Evolutionary conservation across 2,329 filamentous ascomycete species (phyloP), one percentile per base, ranked within the genome.

Genomic region (Colletotrichum neosansevieriae): DNA sequence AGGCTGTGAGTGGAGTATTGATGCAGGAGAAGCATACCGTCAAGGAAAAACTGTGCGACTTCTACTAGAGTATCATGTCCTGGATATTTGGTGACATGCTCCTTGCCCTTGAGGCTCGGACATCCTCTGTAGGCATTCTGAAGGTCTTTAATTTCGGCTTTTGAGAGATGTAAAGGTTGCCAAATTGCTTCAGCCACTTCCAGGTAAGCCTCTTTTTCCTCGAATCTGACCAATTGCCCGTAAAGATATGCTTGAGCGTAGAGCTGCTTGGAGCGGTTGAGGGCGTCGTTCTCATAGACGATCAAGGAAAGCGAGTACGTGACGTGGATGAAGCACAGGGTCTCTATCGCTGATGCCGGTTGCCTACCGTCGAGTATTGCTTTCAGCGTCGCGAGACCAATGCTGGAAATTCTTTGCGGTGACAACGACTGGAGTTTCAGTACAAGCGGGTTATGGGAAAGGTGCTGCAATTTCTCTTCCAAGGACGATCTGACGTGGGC

Each of bases 281-380:
- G 56, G 5, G 81, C 75, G 34, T 81, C 79, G 58, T 81, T 78
- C 71, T 81, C 82, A 61, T 85, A 79, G 5, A 85, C 72, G 13
- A 84, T 78, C 10, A 86, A 71, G 4, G 82, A 85, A 42, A 87
- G 79, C 12, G 84, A 82, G 70, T 86, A 87, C 24, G 84, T 77
- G 19, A 88, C 70, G 63, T 88, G 85, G 36, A 86, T 73, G 68
- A 88, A 83, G 72, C 84, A 87, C 2, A 88, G 72, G 2, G 81
- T 79, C 32, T 84, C 79, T 32, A 84, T 71, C 4, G 85, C 78
- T 1, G 81, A 79, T 3, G 75, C 73, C 0, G 78, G 74, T 6
- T 76, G 74, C n/a, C 72, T 72, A 3, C 81, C 82, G 21, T 79
- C 75, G 0, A 86, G 70, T 4, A 85, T 75, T 11, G 73, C 74